These are phyloP conservation scores for Austropuccinia psidii DNA, from an alignment of 1,284 basidiomycete species.

Conservation along the genomic window DNA sequence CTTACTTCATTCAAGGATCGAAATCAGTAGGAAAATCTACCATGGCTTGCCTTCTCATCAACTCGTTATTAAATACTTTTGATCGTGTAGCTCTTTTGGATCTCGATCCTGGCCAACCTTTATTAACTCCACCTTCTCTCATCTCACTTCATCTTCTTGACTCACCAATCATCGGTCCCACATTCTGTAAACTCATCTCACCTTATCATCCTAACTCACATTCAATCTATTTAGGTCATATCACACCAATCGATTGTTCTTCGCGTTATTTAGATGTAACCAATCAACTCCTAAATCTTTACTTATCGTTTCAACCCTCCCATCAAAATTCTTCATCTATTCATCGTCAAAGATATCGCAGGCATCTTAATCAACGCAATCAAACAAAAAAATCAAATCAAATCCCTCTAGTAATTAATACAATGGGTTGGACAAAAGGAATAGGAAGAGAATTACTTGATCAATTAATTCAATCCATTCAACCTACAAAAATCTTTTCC, in stretches of 20 bases:
- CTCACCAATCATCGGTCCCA: conserved; percentile 18
- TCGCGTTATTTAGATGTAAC: neutral
- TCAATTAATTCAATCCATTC: conserved; percentile 4
- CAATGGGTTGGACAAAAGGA: conserved; percentile 33
- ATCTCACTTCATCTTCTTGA: conserved; percentile 16
- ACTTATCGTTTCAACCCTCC: neutral
- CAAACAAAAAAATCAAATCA: neutral
- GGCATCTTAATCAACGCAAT: no score
- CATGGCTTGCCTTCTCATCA: conserved; percentile 18
- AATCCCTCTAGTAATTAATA: conserved; percentile 28
- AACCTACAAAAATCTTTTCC: conserved; percentile 13
- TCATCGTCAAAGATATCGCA: neutral
- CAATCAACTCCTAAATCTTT: conserved; percentile 14
- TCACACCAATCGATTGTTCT: conserved; percentile 23
- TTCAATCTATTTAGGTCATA: conserved; percentile 26
- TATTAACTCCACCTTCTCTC: conserved; percentile 25
- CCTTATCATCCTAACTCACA: neutral
- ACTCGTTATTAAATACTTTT: conserved; percentile 5
- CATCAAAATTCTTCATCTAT: neutral
- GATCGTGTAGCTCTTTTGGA: conserved; percentile 25
- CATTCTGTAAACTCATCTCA: conserved; percentile 12
- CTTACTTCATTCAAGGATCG: conserved; percentile 26
- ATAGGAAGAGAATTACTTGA: conserved; percentile 22
- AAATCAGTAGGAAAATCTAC: conserved; percentile 29
- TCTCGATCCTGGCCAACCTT: conserved; percentile 34